Evolutionary conservation across 768 basidiomycete species (phyloP), one percentile per base, ranked within the genome.

Genomic region (Hypholoma fasciculare): DNA sequence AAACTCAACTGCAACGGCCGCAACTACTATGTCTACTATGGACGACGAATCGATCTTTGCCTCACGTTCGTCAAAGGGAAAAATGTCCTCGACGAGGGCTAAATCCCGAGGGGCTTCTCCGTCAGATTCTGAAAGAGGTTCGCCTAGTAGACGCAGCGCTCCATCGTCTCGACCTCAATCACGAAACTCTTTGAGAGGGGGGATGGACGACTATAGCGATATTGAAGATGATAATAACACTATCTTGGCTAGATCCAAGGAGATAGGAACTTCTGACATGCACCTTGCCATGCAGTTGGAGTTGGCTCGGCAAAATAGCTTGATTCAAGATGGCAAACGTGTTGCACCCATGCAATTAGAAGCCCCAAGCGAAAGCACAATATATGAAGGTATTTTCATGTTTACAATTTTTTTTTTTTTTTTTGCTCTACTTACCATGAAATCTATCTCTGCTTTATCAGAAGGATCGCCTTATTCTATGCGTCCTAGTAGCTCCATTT

Each of bases 271-370:
- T 50, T 90, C 88, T 14, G 92, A 94, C 66, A 81, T 82, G 63
- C 90, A 96, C 67, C 76, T 96, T 53, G 81, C 87, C 19, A 78
- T 84, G 75, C 87, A 89, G 49, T 74, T 97, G 52, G 92, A 92
- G 61, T 75, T 96, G 49, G 95, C 95, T 5, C 78, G 92, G 59
- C 82, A 83, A 63, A 97, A 97, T 68, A 93, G 92, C 68, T 80
- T 87, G 66, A 90, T 82, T 69, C 92, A 94, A 63, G 81, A 83
- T 57, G 80, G 77, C 16, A 80, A 81, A 49, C 67, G 75, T 44
- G 57, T 76, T 9, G 63, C 71, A 46, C 63, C 75, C 46, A 61
- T 81, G 53, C 65, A 74, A 6, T 65, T 81, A 62, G 82, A 84
- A 14, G 72, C 65, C 27, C 77, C 82, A 3, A 67, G 80, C 14